Conservation (phyloP, 768 basidiomycete species). For the Rhodotorula babjevae region DNA sequence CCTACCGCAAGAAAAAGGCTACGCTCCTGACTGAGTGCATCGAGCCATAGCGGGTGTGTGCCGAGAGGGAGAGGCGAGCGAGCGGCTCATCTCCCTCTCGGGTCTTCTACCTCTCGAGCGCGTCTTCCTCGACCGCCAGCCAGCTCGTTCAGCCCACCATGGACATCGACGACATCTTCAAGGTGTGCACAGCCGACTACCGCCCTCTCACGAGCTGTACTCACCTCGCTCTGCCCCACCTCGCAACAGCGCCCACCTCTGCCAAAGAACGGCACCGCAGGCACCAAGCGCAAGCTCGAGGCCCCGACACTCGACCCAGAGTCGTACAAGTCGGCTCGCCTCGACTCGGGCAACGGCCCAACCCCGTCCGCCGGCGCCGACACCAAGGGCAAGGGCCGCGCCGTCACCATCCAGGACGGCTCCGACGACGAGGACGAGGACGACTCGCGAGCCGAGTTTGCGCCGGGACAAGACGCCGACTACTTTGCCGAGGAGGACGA, state of each 20-base stretch:
- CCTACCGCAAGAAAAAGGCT: too few species aligned
- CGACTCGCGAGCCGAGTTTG: constrained; percentile 54
- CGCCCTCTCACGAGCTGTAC: constrained; percentile 61
- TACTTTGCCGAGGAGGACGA: constrained; percentile 73
- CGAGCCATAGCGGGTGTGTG: too few species aligned
- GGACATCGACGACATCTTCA: constrained; percentile 42
- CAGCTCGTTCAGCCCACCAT: background rate
- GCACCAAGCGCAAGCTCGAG: constrained; percentile 40
- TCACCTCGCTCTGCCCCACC: constrained; percentile 56
- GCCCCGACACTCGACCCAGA: constrained; percentile 35
- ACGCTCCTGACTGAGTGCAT: too few species aligned
- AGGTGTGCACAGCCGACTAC: constrained; percentile 66
- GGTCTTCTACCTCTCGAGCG: too few species aligned
- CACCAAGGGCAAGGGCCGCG: constrained; percentile 1
- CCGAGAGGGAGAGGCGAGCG: too few species aligned
- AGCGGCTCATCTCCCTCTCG: too few species aligned
- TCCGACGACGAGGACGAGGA: constrained; percentile 51
- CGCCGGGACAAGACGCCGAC: constrained; percentile 81
- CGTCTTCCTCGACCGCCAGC: too few species aligned
- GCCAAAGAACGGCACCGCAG: constrained; percentile 11
- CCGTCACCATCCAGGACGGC: constrained; percentile 57
- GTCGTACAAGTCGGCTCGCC: constrained; percentile 21
- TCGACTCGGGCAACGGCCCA: constrained; percentile 9
- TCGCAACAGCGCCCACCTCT: constrained; percentile 20
- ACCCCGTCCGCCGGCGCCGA: constrained; percentile 19